phyloP scores from a whole-genome alignment of 2,329 filamentous ascomycete genomes.

The Colletotrichum sp. region DNA sequence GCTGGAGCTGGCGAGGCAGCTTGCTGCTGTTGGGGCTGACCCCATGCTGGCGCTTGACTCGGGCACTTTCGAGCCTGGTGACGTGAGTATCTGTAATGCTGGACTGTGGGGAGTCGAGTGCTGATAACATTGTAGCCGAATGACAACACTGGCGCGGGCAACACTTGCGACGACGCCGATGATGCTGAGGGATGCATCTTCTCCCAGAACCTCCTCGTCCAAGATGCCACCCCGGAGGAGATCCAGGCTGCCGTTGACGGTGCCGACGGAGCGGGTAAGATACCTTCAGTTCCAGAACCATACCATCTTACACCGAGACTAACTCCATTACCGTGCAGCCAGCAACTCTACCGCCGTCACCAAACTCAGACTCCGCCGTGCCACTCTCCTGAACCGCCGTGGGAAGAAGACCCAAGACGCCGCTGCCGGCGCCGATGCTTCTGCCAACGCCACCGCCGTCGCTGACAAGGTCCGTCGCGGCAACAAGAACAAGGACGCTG shows the following conservation, averaged over 20 bases:
- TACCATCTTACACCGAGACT: background rate
- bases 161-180: constrained; percentile 52
- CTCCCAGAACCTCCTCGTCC: constrained; percentile 53
- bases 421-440: background rate
- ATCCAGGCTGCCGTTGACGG: constrained; percentile 52
- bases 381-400: background rate
- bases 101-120: background rate
- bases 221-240: constrained; percentile 58
- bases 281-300: no score
- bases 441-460: background rate
- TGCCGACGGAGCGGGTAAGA: constrained; percentile 10
- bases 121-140: background rate
- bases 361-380: background rate
- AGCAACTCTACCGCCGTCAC: background rate
- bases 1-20: constrained; percentile 63
- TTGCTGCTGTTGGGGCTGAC: constrained; percentile 66
- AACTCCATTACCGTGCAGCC: background rate
- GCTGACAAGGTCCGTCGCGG: background rate
- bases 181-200: constrained; percentile 61
- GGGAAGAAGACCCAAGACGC: background rate
- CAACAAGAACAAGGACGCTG: background rate
- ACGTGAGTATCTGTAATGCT: constrained; percentile 39
- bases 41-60: constrained; percentile 64
- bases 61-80: constrained; percentile 68
- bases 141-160: constrained; percentile 29